These are phyloP conservation scores for Sarocladium kiliense DNA, from an alignment of 2,329 filamentous ascomycete species.

Conservation along the genomic window DNA sequence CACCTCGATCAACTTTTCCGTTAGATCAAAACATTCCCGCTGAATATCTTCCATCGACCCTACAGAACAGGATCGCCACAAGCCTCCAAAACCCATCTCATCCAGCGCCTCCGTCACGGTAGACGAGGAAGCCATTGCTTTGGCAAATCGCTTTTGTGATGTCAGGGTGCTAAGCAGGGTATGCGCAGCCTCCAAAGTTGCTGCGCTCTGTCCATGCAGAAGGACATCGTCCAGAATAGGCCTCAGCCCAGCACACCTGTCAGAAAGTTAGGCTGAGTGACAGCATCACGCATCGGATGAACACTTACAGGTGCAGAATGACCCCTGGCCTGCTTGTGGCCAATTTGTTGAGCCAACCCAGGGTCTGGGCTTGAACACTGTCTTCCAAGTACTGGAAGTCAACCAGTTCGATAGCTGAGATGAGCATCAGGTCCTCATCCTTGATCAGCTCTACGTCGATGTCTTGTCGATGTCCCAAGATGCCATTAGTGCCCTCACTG, in stretches of 20 bases:
- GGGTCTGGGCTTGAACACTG: conserved; percentile 51
- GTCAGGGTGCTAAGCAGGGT: conserved; percentile 54
- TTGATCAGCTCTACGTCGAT: conserved; percentile 37
- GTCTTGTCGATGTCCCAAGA: conserved; percentile 19
- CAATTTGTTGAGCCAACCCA: conserved; percentile 56
- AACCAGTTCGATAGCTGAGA: conserved; percentile 58
- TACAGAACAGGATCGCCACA: conserved; percentile 55
- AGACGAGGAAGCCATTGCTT: conserved; percentile 39
- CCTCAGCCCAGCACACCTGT: conserved; percentile 50
- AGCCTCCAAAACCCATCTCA: conserved; percentile 57
- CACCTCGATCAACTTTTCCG: conserved; percentile 58
- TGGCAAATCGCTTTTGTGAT: conserved; percentile 45
- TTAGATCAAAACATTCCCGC: conserved; percentile 47
- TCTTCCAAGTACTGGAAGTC: conserved; percentile 64
- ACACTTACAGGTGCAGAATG: conserved; percentile 51
- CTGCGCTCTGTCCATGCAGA: conserved; percentile 56
- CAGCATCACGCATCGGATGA: no score
- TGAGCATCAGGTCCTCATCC: conserved; percentile 58
- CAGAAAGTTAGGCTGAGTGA: neutral
- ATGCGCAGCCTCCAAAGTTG: conserved; percentile 56
- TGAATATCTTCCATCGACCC: conserved; percentile 44
- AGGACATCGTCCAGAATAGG: conserved; percentile 57
- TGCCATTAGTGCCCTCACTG: conserved; percentile 27
- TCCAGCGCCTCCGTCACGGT: conserved; percentile 50
- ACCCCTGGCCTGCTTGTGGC: conserved; percentile 50